A percentile compares a stretch with the other conserved stretches of the same genome.
Evolutionary conservation across 2,329 filamentous ascomycete genomes (phyloP).

Genomic region (Penicillium brevicompactum): DNA sequence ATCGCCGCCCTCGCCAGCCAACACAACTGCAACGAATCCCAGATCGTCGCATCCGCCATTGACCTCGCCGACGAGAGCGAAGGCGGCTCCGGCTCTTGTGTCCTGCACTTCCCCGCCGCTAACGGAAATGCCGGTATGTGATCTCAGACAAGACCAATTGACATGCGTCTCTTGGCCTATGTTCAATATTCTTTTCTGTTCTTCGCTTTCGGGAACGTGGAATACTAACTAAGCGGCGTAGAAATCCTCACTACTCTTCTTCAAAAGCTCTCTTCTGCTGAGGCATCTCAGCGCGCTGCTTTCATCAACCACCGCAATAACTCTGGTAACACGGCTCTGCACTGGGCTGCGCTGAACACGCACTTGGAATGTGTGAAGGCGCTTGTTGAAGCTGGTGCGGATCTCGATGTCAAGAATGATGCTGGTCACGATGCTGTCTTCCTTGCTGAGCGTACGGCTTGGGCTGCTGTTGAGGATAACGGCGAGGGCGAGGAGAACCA

Average conservation of each 20-base stretch:
- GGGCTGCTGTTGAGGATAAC: constrained; percentile 59
- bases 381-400: constrained; percentile 74
- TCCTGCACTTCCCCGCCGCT: constrained; percentile 86
- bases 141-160: not conserved
- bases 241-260: constrained; percentile 54
- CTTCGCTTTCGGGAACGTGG: not conserved
- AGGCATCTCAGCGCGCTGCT: constrained; percentile 22
- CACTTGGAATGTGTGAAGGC: constrained; percentile 79
- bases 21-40: constrained; percentile 61
- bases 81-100: constrained; percentile 47
- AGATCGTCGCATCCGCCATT: constrained; percentile 69
- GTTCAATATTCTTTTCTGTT: not conserved
- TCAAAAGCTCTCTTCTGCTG: constrained; percentile 36
- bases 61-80: constrained; percentile 78
- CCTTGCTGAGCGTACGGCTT: constrained; percentile 70
- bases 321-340: constrained; percentile 85
- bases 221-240: constrained; percentile 18
- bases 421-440: constrained; percentile 81
- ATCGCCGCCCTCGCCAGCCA: constrained; percentile 64
- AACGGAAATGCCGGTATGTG: constrained; percentile 79
- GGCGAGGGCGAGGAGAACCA: constrained; percentile 24
- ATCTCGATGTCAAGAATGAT: constrained; percentile 76
- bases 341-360: constrained; percentile 91
- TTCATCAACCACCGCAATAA: constrained; percentile 64
- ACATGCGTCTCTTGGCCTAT: too few species aligned